Evolutionary conservation across 176 grass and related monocot genomes (phyloP).

Genomic region (Thinopyrum elongatum): DNA sequence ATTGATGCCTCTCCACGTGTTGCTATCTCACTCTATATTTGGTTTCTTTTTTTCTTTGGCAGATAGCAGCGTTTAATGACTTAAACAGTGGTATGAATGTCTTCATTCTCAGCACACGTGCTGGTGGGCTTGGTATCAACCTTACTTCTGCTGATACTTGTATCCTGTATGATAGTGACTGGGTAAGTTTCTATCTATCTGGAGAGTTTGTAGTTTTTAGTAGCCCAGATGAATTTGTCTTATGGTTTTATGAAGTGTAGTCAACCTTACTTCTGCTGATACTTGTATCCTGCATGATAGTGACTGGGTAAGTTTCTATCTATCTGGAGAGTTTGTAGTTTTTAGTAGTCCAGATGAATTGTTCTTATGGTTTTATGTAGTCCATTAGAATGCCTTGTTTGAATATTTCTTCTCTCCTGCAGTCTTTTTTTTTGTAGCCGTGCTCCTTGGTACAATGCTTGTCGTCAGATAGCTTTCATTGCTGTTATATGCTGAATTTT

Average conservation of each 20-base stretch:
- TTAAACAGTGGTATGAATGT: conserved; percentile 57
- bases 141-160: conserved; percentile 91
- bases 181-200: conserved; percentile 48
- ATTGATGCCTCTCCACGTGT: background rate
- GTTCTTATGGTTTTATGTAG: background rate
- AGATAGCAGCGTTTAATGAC: conserved; percentile 95
- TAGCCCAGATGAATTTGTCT: background rate
- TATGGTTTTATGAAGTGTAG: background rate
- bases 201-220: background rate
- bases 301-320: conserved; percentile 68
- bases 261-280: conserved; percentile 91
- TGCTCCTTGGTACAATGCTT: background rate
- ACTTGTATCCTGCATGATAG: conserved; percentile 94
- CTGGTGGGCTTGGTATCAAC: conserved; percentile 93
- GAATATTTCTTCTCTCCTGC: background rate
- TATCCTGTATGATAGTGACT: conserved; percentile 93
- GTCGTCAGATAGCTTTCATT: background rate
- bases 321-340: background rate
- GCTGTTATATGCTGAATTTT: background rate
- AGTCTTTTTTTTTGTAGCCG: background rate
- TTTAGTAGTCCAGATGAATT: background rate
- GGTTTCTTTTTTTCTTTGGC: conserved; percentile 16
- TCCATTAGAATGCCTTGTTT: background rate
- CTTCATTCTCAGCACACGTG: conserved; percentile 90
- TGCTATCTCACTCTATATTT: conserved; percentile 1